Evolutionary conservation across 352 stramenopile genomes (phyloP).

Genomic region (Pythium sp.): DNA sequence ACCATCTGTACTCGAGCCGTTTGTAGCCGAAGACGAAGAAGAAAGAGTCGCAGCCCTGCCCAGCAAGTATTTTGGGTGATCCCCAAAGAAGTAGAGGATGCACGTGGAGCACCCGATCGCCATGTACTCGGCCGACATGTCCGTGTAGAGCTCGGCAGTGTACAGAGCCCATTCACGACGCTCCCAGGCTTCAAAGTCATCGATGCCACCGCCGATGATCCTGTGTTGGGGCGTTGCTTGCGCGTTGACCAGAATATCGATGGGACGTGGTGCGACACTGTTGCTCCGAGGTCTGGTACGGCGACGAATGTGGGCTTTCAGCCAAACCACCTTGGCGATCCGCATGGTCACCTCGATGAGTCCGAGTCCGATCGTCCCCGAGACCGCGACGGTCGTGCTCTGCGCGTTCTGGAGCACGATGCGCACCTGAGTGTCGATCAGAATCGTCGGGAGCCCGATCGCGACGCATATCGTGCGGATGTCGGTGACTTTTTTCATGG

Average conservation of each 20-base stretch:
- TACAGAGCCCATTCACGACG: constrained; percentile 12
- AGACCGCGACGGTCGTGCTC: constrained; percentile 21
- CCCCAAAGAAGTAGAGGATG: neutral
- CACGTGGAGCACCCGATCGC: neutral
- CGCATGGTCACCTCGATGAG: constrained; percentile 27
- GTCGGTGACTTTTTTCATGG: constrained; percentile 28
- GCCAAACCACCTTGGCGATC: constrained; percentile 17
- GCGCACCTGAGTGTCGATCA: constrained; percentile 42
- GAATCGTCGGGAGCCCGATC: constrained; percentile 33
- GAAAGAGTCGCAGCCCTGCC: neutral
- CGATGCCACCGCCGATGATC: neutral
- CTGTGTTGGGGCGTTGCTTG: neutral
- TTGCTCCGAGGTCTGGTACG: neutral
- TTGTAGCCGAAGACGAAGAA: neutral
- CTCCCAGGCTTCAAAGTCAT: constrained; percentile 4
- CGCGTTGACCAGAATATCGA: neutral
- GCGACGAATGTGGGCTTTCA: neutral
- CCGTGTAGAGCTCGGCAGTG: constrained; percentile 14
- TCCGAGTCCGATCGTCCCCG: constrained; percentile 23
- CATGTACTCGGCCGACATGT: constrained; percentile 33
- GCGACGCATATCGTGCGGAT: constrained; percentile 41
- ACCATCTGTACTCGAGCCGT: neutral
- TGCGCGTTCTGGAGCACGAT: constrained; percentile 29
- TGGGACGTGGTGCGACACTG: neutral
- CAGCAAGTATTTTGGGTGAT: constrained; percentile 31